Base-by-base conservation (phyloP, 768 basidiomycete species). In the Fomitopsis pulvina region DNA sequence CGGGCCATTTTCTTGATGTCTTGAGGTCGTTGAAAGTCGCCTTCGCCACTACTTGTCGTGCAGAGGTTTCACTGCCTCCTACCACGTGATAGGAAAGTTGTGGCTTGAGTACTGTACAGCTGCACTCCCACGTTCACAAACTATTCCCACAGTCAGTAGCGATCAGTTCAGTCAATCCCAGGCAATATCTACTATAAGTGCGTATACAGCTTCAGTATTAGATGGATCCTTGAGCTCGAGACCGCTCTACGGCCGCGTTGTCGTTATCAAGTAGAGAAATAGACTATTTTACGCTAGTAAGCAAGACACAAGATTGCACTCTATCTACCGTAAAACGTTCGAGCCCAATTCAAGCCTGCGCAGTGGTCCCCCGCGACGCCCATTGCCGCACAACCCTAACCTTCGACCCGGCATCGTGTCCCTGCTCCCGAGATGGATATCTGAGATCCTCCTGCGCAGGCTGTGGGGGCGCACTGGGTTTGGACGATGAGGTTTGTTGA, bases 1-100 rank as follows among this genome's bases (percentile, higher is more conserved):
- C 88, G 84, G 66, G 74, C 76, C 87, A 91, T 90, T 76, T 69
- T 77, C 67, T 68, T 64, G 58, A 70, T 59, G 74, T 82, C 76
- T 81, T 78, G 78, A 78, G 66, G 54, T 57, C 45, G 52, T 58
- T 59, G 56, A 55, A 37, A 18, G 53, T 52, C 52, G 55, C 52
- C 37, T 37, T 39, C 52, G 56, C 39, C 41, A 52, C 52, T 45
- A 52, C 48, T 44, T 45, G 52, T 51, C 48, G 52, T n/a, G 48
- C 48, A n/a, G 50, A 30, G 46, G 51, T 55, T 43, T 52, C 51
- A 49, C 50, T 48, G 51, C 45, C 51, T 29, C 8, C 32, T 37
- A 25, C 49, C 57, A 60, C 58, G 61, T 63, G 61, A 59, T 52
- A 37, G 37, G 2, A 27, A 1, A 16, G 29, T 14, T 41, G 58